Evolutionary conservation across 2,329 filamentous ascomycete genomes (phyloP).

Genomic region (Penicillium fuscoglaucum): DNA sequence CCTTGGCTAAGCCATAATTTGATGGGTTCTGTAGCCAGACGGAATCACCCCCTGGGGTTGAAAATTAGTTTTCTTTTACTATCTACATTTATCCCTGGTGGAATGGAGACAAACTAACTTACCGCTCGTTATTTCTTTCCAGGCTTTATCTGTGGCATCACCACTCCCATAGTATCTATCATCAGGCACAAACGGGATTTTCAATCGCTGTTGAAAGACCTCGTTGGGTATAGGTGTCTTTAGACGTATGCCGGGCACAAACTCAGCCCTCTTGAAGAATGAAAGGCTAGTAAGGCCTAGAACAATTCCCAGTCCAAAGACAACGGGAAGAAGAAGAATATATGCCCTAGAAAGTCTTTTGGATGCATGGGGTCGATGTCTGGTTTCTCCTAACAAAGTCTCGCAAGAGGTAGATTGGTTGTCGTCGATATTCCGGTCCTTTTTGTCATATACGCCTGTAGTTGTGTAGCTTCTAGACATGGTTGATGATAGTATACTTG

Average conservation of each 20-base stretch:
- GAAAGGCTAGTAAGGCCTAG: background rate
- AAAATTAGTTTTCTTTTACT: background rate
- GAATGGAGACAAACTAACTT: background rate
- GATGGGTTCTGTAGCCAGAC: background rate
- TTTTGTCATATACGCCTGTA: background rate
- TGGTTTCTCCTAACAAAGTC: background rate
- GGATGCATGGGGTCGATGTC: background rate
- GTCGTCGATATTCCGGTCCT: background rate
- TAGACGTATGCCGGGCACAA: background rate
- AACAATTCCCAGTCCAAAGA: background rate
- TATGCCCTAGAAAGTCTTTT: background rate
- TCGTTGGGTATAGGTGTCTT: background rate
- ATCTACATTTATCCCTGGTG: background rate
- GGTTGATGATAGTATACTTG: background rate
- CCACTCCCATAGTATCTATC: background rate
- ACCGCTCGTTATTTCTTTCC: background rate
- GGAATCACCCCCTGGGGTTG: background rate
- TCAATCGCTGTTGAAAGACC: background rate
- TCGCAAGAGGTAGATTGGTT: background rate
- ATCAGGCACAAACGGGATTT: background rate
- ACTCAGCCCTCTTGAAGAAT: background rate
- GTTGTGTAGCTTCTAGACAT: background rate
- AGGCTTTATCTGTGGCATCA: background rate
- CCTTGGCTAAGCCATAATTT: background rate
- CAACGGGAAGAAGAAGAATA: background rate